Conservation (phyloP, 1,284 basidiomycete species). For the Cutaneotrichosporon dermatis region DNA sequence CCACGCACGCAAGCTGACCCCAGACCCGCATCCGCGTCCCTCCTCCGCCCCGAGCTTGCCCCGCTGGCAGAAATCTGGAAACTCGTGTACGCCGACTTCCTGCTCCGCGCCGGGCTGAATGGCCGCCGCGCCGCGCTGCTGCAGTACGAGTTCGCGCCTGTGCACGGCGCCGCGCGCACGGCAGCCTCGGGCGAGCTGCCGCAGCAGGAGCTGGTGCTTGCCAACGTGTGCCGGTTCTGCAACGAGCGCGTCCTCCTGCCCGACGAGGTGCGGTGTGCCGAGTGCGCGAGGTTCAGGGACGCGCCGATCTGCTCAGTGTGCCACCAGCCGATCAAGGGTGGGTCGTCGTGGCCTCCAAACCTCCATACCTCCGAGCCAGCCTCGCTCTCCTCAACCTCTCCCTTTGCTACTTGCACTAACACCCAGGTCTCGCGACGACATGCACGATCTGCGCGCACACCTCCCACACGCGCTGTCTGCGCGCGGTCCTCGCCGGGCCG, state of each 20-base stretch:
- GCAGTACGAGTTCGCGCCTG: constrained; percentile 53
- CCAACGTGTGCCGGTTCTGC: constrained; percentile 17
- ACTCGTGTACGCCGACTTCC: constrained; percentile 65
- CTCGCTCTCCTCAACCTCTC: too few species aligned
- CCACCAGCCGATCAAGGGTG: constrained; percentile 71
- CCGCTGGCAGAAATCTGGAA: constrained; percentile 36
- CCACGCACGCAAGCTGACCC: constrained; percentile 7
- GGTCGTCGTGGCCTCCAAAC: constrained; percentile 20
- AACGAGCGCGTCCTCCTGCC: constrained; percentile 5
- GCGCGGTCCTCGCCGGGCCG: constrained; percentile 2
- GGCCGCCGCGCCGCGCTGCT: constrained; percentile 66
- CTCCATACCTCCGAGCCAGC: too few species aligned
- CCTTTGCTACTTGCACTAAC: too few species aligned
- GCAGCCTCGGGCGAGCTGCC: constrained; percentile 15
- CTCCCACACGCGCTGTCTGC: constrained; percentile 60
- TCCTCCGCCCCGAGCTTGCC: constrained; percentile 28
- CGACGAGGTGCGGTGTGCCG: not conserved
- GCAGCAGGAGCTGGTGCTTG: constrained; percentile 7
- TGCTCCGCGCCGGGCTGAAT: constrained; percentile 65
- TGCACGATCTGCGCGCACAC: constrained; percentile 65
- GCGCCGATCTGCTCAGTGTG: constrained; percentile 49
- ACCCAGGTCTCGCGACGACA: constrained; percentile 62
- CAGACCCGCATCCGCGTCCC: constrained; percentile 18
- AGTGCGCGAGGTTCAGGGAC: not conserved
- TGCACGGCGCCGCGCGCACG: not conserved